Evolutionary conservation across 192 early-diverging fungal species (phyloP).

Genomic region (Rhizophagus prolifer): DNA sequence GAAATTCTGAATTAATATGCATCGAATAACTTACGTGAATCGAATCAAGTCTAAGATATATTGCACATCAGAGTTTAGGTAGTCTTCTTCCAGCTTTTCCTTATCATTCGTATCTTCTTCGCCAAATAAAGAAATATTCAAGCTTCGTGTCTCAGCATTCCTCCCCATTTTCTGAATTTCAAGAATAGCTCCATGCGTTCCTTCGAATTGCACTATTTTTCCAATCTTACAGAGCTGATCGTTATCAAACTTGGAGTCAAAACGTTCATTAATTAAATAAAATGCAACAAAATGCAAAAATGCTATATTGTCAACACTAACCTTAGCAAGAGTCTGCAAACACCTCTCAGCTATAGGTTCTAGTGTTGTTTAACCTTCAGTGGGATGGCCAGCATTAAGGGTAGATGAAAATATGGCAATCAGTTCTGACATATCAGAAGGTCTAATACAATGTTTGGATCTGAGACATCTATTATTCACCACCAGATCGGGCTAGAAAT

Average conservation of each 20-base stretch:
- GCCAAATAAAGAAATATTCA: neutral
- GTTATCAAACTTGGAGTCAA: slow-evolving; percentile 4
- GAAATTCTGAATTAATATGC: neutral
- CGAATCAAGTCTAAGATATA: slow-evolving; percentile 26
- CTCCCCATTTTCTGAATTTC: slow-evolving; percentile 19
- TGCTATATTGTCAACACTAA: neutral
- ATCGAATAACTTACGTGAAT: slow-evolving; percentile 28
- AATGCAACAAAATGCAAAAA: slow-evolving; percentile 9
- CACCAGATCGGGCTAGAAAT: slow-evolving; percentile 21
- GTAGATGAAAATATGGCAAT: slow-evolving; percentile 17
- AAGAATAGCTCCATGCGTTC: slow-evolving; percentile 10
- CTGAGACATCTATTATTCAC: slow-evolving; percentile 25
- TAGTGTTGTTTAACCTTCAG: neutral
- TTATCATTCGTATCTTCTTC: slow-evolving; percentile 20
- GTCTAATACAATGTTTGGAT: neutral
- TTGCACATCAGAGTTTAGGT: slow-evolving; percentile 22
- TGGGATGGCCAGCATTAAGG: slow-evolving; percentile 19
- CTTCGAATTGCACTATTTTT: slow-evolving; percentile 19
- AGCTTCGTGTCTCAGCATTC: neutral
- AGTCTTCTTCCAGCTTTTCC: slow-evolving; percentile 11
- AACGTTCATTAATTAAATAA: slow-evolving; percentile 2
- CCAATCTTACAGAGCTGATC: slow-evolving; percentile 26
- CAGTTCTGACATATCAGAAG: slow-evolving; percentile 20
- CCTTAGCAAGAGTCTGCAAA: slow-evolving; percentile 25
- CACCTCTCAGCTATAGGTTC: slow-evolving; percentile 22